Evolutionary conservation across 495 filamentous ascomycete genomes (phyloP), one percentile per base, ranked within the genome.

Genomic region (Neurospora sp.): DNA sequence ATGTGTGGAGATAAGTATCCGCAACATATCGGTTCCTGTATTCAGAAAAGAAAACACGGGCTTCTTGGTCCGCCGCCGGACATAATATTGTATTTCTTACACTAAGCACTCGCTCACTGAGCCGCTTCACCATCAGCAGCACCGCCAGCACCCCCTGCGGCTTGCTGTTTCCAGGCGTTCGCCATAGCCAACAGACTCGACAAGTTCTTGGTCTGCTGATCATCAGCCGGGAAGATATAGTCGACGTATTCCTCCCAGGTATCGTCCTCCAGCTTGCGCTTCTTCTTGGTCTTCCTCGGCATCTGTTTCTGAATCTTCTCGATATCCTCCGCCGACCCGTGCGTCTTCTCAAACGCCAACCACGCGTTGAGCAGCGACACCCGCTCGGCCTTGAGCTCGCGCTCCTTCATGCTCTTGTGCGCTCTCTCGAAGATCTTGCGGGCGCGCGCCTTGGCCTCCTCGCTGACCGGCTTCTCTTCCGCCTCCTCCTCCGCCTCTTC

Each of bases 191-290:
- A 82, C 80, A 98, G 81, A 77, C 91, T 93, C 37, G 92, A 91
- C 78, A 98, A 85, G 73, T 92, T 93, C 73, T 91, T 91, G 72
- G 92, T 91, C 75, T 92, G 91, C 82, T 93, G 88, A 82, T 98
- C 95, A 85, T 98, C 96, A 8, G 94, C 94, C 6, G 96, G 96
- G 90, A 99, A 99, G 68, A 98, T 88, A 79, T 95, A 98, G 81
- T 98, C 96, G 85, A 95, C 88, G 81, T 97, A 99, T 83, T 99
- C 96, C 87, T 99, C 96, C 85, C 93, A 98, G 22, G 88, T 90
- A 79, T 97, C 95, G 83, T 98, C 94, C 79, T 97, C 94, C 82
- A 98, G 79, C 89, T 90, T 94, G 81, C 96, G 90, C 76, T 94
- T 88, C 87, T 96, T 96, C 90, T 97, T 99, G 81, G 93, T 92